Percentiles rank a stretch among this genome's conserved stretches.
Evolutionary conservation across 2,329 filamentous ascomycete species (phyloP).

Genomic region (Cadophora malorum): DNA sequence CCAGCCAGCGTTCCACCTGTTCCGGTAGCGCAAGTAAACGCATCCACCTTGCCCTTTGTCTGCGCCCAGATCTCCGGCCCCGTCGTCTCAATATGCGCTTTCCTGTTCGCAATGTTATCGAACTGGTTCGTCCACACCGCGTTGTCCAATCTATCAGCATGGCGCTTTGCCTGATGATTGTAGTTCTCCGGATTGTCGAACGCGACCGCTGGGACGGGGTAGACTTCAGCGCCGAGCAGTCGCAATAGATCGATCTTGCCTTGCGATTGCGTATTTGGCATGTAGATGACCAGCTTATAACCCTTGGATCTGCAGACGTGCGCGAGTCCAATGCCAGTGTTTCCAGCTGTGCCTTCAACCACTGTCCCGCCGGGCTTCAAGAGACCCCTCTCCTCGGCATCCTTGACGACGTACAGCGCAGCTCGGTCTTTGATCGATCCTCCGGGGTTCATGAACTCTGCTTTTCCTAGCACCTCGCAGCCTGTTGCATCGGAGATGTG

Average conservation of each 20-base stretch:
- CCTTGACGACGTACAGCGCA: slow-evolving; percentile 89
- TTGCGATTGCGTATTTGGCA: slow-evolving; percentile 98
- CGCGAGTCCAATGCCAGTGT: slow-evolving; percentile 96
- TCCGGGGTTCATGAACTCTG: slow-evolving; percentile 98
- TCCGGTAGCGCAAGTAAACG: slow-evolving; percentile 94
- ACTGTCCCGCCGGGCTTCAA: slow-evolving; percentile 89
- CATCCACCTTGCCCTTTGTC: slow-evolving; percentile 84
- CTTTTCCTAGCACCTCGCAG: slow-evolving; percentile 94
- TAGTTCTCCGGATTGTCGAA: slow-evolving; percentile 97
- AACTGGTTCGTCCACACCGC: slow-evolving; percentile 99
- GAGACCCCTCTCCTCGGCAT: slow-evolving; percentile 88
- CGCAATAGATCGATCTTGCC: slow-evolving; percentile 95
- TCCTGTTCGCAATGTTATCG: slow-evolving; percentile 92
- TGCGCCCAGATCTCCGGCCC: slow-evolving; percentile 98
- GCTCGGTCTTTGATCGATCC: slow-evolving; percentile 96
- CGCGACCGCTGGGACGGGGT: slow-evolving; percentile 92
- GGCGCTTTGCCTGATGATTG: slow-evolving; percentile 91
- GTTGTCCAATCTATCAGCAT: slow-evolving; percentile 85
- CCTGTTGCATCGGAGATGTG: slow-evolving; percentile 87
- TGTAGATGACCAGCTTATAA: slow-evolving; percentile 97
- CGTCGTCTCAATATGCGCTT: slow-evolving; percentile 95
- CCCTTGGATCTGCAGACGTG: slow-evolving; percentile 93
- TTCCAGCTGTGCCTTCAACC: slow-evolving; percentile 95
- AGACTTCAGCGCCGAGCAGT: slow-evolving; percentile 90
- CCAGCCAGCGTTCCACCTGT: slow-evolving; percentile 93